These are phyloP conservation scores for Hirschioporus abietinus DNA, from an alignment of 768 basidiomycete species.

Conservation along the genomic window DNA sequence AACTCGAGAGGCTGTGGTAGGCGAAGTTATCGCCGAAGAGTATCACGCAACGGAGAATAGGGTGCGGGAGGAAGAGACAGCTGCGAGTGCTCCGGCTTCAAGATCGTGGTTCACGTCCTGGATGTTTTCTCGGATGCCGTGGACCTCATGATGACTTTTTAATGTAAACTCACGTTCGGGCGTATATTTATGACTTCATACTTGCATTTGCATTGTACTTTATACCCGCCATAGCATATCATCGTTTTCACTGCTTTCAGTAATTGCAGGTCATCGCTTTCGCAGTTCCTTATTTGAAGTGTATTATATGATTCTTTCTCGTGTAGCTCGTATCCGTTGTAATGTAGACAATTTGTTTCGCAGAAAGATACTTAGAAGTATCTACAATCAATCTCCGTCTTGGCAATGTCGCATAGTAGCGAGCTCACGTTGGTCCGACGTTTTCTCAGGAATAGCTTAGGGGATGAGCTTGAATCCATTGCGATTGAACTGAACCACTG, in stretches of 20 bases:
- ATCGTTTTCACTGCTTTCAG: neutral
- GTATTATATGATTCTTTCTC: neutral
- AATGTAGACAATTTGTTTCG: neutral
- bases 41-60: slow-evolving; percentile 48
- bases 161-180: no score
- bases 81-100: slow-evolving; percentile 38
- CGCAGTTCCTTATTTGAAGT: neutral
- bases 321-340: neutral
- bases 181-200: neutral
- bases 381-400: no score
- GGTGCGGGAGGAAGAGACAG: slow-evolving; percentile 49
- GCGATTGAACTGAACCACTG: no score
- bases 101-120: slow-evolving; percentile 63
- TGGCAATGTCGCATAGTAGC: no score
- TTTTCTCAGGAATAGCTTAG: no score
- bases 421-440: no score
- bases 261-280: neutral
- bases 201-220: neutral
- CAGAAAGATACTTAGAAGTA: neutral
- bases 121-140: slow-evolving; percentile 38
- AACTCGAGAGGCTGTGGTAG: slow-evolving; percentile 56
- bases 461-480: no score
- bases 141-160: neutral
- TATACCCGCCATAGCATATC: neutral
- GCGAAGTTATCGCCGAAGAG: slow-evolving; percentile 70